These are phyloP conservation scores for Diplodia corticola DNA, from an alignment of 2,329 filamentous ascomycete species.

Conservation along the genomic window DNA sequence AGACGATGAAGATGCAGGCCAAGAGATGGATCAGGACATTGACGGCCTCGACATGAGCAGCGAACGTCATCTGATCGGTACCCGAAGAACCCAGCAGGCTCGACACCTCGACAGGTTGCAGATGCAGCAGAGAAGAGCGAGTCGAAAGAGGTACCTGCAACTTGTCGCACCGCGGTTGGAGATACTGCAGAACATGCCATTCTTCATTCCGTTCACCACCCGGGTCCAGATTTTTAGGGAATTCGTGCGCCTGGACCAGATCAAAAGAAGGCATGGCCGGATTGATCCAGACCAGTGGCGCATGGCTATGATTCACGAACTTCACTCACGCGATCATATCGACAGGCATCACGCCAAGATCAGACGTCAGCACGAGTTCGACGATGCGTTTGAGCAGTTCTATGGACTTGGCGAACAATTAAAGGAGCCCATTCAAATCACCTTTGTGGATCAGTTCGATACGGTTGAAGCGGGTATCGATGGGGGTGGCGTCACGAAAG, in stretches of 20 bases:
- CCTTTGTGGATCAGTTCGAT: constrained; percentile 89
- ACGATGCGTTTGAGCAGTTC: constrained; percentile 83
- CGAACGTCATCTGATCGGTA: constrained; percentile 49
- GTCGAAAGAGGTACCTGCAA: constrained; percentile 71
- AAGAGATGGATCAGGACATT: constrained; percentile 44
- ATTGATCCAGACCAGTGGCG: constrained; percentile 77
- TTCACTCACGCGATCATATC: constrained; percentile 38
- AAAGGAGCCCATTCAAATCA: constrained; percentile 95
- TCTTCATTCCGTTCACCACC: constrained; percentile 90
- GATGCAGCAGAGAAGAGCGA: constrained; percentile 64
- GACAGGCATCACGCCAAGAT: constrained; percentile 72
- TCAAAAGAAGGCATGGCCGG: constrained; percentile 65
- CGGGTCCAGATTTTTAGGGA: constrained; percentile 90
- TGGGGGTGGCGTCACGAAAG: constrained; percentile 94
- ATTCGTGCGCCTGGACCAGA: constrained; percentile 83
- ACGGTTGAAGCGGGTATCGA: constrained; percentile 90
- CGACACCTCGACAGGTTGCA: constrained; percentile 63
- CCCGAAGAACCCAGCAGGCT: constrained; percentile 62
- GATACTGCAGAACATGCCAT: constrained; percentile 93
- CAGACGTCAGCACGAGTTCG: constrained; percentile 74
- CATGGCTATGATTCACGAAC: constrained; percentile 49
- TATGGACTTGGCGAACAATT: constrained; percentile 77
- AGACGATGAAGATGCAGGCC: constrained; percentile 57
- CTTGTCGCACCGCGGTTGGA: constrained; percentile 79
- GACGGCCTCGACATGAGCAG: constrained; percentile 27